These are phyloP conservation scores for Cucurbitaria berberidis DNA, from an alignment of 2,329 filamentous ascomycete species.

Conservation along the genomic window DNA sequence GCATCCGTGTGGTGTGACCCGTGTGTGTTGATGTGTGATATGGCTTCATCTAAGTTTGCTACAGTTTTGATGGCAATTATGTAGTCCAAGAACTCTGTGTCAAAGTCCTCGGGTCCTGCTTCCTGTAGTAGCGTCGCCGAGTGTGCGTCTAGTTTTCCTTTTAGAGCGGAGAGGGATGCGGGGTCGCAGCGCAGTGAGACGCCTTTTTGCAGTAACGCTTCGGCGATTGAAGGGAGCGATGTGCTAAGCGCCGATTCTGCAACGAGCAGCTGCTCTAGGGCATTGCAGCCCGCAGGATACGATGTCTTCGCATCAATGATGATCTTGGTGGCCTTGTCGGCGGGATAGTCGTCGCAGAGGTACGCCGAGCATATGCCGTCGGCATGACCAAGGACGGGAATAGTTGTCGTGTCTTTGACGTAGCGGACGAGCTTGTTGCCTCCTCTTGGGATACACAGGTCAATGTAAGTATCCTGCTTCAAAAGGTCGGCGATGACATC, in stretches of 20 bases:
- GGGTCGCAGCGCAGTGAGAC: constrained; percentile 84
- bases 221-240: constrained; percentile 73
- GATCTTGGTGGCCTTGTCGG: constrained; percentile 73
- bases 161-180: constrained; percentile 68
- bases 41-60: constrained; percentile 67
- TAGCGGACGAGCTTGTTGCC: constrained; percentile 88
- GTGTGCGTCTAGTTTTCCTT: constrained; percentile 52
- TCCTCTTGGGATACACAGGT: constrained; percentile 92
- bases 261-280: constrained; percentile 88
- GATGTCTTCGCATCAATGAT: constrained; percentile 91
- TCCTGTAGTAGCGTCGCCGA: constrained; percentile 62
- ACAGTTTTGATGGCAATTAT: constrained; percentile 85
- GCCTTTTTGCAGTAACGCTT: constrained; percentile 74
- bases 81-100: constrained; percentile 88
- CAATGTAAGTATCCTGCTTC: constrained; percentile 82
- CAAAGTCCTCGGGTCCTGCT: constrained; percentile 73
- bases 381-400: constrained; percentile 94
- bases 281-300: constrained; percentile 96
- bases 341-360: constrained; percentile 78
- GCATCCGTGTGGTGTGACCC: constrained; percentile 93
- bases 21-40: constrained; percentile 89
- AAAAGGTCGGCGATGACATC: constrained; percentile 91
- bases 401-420: constrained; percentile 89
- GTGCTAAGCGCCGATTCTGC: constrained; percentile 72
- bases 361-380: constrained; percentile 92